phyloP scores from a whole-genome alignment of 306 rosid genomes.

The Ceratonia siliqua region DNA sequence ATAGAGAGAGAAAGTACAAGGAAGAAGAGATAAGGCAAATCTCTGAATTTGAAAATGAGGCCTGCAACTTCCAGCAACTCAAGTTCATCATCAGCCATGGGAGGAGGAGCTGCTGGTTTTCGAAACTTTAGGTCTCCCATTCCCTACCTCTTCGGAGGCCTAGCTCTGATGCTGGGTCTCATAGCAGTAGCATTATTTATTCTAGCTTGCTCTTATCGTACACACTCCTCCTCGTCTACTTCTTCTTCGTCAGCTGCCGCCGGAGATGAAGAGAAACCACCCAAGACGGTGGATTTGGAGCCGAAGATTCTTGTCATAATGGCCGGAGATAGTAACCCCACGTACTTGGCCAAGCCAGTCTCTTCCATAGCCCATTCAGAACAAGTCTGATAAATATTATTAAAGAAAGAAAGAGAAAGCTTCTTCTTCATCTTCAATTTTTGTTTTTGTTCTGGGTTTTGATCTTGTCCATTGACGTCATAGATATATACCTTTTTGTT shows the following conservation, averaged over 20 bases:
- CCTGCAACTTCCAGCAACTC: constrained; percentile 28
- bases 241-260: neutral
- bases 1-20: too few relatives aligned
- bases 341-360: constrained; percentile 73
- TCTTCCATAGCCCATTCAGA: constrained; percentile 25
- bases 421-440: neutral
- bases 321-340: constrained; percentile 82
- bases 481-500: neutral
- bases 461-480: neutral
- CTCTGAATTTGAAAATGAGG: constrained; percentile 34
- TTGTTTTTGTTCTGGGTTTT: neutral
- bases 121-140: constrained; percentile 61
- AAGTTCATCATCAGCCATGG: neutral
- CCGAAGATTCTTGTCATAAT: constrained; percentile 77
- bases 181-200: constrained; percentile 52
- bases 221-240: neutral
- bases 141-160: constrained; percentile 70
- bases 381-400: neutral
- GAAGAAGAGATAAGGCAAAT: neutral
- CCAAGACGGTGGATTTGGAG: constrained; percentile 31
- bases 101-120: constrained; percentile 27
- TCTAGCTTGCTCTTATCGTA: constrained; percentile 55
- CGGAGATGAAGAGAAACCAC: constrained; percentile 28
- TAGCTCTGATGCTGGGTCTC: constrained; percentile 54
- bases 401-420: too few relatives aligned